Evolutionary conservation across 345 rosid genomes (phyloP).

Genomic region (Kernera saxatilis): DNA sequence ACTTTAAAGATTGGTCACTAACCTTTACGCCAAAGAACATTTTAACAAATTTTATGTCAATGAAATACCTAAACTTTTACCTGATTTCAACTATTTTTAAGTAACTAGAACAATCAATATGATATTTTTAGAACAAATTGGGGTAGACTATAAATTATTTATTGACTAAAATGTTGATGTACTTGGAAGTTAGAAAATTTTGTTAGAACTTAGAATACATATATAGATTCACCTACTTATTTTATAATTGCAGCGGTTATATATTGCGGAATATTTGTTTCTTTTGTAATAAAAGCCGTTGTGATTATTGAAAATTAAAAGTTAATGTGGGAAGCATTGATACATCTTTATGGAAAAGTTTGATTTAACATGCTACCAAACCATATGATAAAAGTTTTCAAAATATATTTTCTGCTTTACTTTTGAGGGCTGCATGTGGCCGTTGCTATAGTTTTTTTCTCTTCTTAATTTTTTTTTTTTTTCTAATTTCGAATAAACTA

Average conservation of each 20-base stretch:
- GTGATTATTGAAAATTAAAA: slow-evolving; percentile 7
- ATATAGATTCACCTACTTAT: not conserved
- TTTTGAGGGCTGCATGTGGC: slow-evolving; percentile 26
- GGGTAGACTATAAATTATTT: not conserved
- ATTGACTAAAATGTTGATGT: not conserved
- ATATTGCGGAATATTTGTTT: not conserved
- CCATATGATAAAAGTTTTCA: slow-evolving; percentile 24
- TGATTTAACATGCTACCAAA: slow-evolving; percentile 29
- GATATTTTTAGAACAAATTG: not conserved
- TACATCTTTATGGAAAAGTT: slow-evolving; percentile 22
- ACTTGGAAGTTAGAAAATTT: not conserved
- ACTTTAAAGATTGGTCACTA: no score
- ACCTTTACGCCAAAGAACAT: no score
- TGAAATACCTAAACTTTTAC: no score
- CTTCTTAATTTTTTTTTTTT: not conserved
- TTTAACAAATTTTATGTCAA: no score
- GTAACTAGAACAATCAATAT: not conserved
- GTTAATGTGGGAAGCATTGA: slow-evolving; percentile 22
- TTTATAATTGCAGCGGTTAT: not conserved
- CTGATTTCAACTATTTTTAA: not conserved
- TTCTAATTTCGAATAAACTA: not conserved
- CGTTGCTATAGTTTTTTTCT: slow-evolving; percentile 1
- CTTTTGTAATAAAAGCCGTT: not conserved
- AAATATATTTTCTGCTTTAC: slow-evolving; percentile 5
- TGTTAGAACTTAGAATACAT: not conserved